phyloP scores from a whole-genome alignment of 257 asterid species.

The Plantago ovata region DNA sequence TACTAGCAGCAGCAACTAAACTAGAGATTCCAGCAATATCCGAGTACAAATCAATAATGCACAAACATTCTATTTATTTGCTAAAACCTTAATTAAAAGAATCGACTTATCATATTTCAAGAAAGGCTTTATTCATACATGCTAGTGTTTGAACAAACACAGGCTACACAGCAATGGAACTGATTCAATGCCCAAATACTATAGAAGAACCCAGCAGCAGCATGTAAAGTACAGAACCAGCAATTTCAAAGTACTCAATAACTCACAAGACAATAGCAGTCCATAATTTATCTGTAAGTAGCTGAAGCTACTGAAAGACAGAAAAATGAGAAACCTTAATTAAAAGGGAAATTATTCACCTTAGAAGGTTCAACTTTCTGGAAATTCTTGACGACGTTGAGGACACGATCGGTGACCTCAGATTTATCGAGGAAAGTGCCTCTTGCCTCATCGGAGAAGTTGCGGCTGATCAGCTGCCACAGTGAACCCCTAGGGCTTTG shows the following conservation, averaged over 20 bases:
- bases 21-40: too few relatives aligned
- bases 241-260: background rate
- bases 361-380: slow-evolving; percentile 80
- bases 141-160: too few relatives aligned
- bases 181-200: too few relatives aligned
- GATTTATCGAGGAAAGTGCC: slow-evolving; percentile 83
- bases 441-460: slow-evolving; percentile 58
- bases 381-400: slow-evolving; percentile 59
- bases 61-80: too few relatives aligned
- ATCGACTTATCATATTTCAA: background rate
- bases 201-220: too few relatives aligned
- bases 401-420: slow-evolving; percentile 82
- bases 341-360: slow-evolving; percentile 27
- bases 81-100: background rate
- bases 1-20: too few relatives aligned
- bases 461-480: slow-evolving; percentile 43
- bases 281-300: background rate
- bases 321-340: background rate
- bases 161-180: too few relatives aligned
- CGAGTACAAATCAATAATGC: background rate
- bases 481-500: slow-evolving; percentile 39
- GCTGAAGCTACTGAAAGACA: background rate
- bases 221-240: too few relatives aligned
- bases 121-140: background rate
- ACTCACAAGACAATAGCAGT: background rate